Evolutionary conservation across 139 green algal genomes (phyloP), one percentile per base, ranked within the genome.

Genomic region (Tetradesmus obliquus): DNA sequence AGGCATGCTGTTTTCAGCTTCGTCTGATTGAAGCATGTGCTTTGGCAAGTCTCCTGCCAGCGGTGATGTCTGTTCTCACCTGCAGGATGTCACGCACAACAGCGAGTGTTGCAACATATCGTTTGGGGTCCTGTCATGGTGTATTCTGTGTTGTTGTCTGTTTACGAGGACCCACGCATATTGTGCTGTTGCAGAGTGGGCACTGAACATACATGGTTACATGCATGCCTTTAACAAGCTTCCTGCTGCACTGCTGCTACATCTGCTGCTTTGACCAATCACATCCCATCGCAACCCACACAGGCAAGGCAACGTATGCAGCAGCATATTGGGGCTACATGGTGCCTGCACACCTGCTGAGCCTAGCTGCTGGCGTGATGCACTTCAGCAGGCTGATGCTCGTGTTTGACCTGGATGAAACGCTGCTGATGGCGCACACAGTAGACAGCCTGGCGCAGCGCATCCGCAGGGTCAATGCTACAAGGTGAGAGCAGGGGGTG

Each of bases 321-420:
- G 91, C 93, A 1, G 91, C 95, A 15, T 97, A 96, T 55, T 96
- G 95, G 94, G 96, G 95, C 66, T 98, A 97, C 80, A 53, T 93
- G 15, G 72, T 97, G 32, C 82, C 93, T 13, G 66, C 92, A 1
- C 89, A 91, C 17, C 76, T 95, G 32, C 81, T 94, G 3, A 88
- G 82, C 17, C 74, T 95, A 10, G 94, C 92, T 15, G 82, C 79
- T 32, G 84, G 58, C 2, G 92, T 97, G 92, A 88, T 99, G 62
- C 92, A 96, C 12, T 87, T 57, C 69, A 91, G 85, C 19, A 94
- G 94, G 17, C 94, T 98, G 88, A 94, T 94, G 2, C 87, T 98
- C 12, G 93, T 98, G 45, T 96, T 99, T 92, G 97, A 99, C 82
- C 88, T 99, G 87, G 97, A 99, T 87, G 97, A 99, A 86, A 99